phyloP scores from a whole-genome alignment of 2,329 filamentous ascomycete species.

The Penicillium griseofulvum region DNA sequence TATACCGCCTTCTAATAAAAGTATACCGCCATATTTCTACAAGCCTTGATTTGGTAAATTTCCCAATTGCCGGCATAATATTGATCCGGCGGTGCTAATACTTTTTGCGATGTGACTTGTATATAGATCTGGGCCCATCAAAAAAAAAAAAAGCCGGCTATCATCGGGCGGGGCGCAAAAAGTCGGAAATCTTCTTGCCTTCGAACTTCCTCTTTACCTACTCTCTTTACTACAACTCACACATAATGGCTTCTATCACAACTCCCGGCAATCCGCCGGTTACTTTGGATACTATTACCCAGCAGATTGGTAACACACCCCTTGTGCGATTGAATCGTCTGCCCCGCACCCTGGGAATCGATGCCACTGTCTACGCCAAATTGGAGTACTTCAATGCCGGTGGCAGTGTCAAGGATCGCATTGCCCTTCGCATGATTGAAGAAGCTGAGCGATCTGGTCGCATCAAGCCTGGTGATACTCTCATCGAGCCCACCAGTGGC shows the following conservation, averaged over 20 bases:
- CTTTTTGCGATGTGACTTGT: no score
- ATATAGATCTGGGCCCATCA: not conserved
- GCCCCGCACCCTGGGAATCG: constrained; percentile 83
- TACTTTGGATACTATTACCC: constrained; percentile 66
- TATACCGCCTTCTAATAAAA: no score
- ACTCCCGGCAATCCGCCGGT: constrained; percentile 53
- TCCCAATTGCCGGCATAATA: no score
- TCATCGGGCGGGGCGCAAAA: constrained; percentile 21
- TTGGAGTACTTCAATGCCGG: constrained; percentile 92
- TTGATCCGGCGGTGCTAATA: no score
- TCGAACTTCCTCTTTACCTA: not conserved
- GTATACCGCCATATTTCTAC: no score
- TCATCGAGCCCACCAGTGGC: constrained; percentile 96
- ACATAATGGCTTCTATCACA: constrained; percentile 49
- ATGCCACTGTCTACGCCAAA: constrained; percentile 86
- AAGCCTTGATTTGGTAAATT: no score
- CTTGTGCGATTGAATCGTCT: constrained; percentile 91
- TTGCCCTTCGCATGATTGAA: constrained; percentile 96
- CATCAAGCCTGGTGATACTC: constrained; percentile 93
- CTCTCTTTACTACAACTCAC: not conserved
- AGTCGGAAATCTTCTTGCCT: constrained; percentile 11
- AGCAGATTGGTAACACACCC: constrained; percentile 95
- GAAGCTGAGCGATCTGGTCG: constrained; percentile 86
- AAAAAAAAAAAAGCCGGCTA: constrained; percentile 15
- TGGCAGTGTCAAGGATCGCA: constrained; percentile 90